phyloP scores from a whole-genome alignment of 495 filamentous ascomycete species.

The Penicillium cosmopolitanum region DNA sequence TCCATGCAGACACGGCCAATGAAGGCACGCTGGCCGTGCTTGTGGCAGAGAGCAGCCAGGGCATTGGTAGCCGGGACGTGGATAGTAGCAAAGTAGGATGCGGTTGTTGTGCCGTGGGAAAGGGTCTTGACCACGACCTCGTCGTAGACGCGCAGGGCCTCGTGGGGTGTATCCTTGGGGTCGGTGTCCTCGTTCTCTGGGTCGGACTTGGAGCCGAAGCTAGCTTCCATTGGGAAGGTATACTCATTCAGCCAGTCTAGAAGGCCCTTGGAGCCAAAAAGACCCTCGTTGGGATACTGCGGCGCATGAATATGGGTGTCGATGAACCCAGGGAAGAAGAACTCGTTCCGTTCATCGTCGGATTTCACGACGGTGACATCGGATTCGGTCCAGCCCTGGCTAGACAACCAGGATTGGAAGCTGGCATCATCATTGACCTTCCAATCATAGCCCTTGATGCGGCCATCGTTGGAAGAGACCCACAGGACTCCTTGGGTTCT shows the following conservation, averaged over 20 bases:
- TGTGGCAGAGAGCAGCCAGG: conserved; percentile 77
- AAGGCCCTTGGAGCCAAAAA: conserved; percentile 88
- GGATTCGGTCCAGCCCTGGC: conserved; percentile 46
- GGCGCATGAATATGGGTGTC: conserved; percentile 95
- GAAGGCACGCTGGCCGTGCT: conserved; percentile 82
- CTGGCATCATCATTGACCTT: conserved; percentile 35
- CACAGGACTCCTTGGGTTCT: conserved; percentile 62
- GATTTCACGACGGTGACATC: conserved; percentile 29
- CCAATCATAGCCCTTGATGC: conserved; percentile 55
- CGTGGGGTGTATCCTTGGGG: conserved; percentile 36
- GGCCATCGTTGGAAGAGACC: conserved; percentile 64
- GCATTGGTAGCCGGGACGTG: conserved; percentile 83
- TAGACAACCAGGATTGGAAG: conserved; percentile 46
- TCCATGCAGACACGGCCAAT: conserved; percentile 95
- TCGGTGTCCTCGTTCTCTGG: conserved; percentile 19
- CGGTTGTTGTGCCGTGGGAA: conserved; percentile 86
- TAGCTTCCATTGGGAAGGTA: conserved; percentile 91
- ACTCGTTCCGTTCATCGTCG: conserved; percentile 52
- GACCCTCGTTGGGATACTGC: conserved; percentile 89
- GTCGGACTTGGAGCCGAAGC: conserved; percentile 48
- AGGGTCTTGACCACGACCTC: conserved; percentile 78
- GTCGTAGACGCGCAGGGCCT: conserved; percentile 65
- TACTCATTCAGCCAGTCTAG: conserved; percentile 91
- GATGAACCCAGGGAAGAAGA: conserved; percentile 94
- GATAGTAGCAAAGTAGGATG: conserved; percentile 89